Percentiles rank a stretch among this genome's conserved stretches.
Evolutionary conservation across 2,329 filamentous ascomycete species (phyloP).

Genomic region (Torrubiella hemipterigena): DNA sequence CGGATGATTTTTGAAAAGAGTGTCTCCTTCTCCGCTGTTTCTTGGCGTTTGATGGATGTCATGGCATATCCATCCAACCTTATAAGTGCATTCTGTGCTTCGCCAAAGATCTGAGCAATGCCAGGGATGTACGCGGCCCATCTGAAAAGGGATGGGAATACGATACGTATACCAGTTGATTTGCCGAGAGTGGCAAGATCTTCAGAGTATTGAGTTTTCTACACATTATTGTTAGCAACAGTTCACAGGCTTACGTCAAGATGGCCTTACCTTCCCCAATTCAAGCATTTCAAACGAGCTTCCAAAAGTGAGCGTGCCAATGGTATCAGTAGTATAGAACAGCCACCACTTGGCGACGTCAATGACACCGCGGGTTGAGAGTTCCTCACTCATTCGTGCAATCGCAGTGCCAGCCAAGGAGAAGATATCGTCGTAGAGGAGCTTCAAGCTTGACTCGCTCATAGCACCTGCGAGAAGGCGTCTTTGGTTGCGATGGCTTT

Average conservation of each 20-base stretch:
- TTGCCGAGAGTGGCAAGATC: constrained; percentile 3
- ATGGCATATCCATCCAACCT: constrained; percentile 14
- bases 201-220: constrained; percentile 3
- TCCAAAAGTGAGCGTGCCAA: constrained; percentile 41
- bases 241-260: background rate
- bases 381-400: constrained; percentile 30
- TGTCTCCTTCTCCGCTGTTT: constrained; percentile 14
- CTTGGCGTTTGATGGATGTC: constrained; percentile 17
- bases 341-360: constrained; percentile 43
- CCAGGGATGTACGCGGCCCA: constrained; percentile 27
- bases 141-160: constrained; percentile 13
- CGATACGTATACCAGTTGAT: background rate
- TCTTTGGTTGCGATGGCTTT: constrained; percentile 25
- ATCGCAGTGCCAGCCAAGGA: constrained; percentile 25
- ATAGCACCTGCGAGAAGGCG: constrained; percentile 27
- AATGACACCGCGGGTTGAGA: constrained; percentile 17
- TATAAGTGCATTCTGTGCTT: constrained; percentile 1
- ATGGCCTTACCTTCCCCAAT: constrained; percentile 31
- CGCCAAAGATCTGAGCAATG: constrained; percentile 17
- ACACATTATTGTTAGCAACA: background rate
- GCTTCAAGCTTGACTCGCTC: constrained; percentile 22
- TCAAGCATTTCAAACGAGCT: constrained; percentile 43
- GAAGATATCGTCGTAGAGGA: constrained; percentile 19
- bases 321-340: constrained; percentile 41
- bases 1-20: constrained; percentile 25